These are phyloP conservation scores for Podaxis mareebaensis DNA, from an alignment of 768 basidiomycete genomes.

Conservation along the genomic window DNA sequence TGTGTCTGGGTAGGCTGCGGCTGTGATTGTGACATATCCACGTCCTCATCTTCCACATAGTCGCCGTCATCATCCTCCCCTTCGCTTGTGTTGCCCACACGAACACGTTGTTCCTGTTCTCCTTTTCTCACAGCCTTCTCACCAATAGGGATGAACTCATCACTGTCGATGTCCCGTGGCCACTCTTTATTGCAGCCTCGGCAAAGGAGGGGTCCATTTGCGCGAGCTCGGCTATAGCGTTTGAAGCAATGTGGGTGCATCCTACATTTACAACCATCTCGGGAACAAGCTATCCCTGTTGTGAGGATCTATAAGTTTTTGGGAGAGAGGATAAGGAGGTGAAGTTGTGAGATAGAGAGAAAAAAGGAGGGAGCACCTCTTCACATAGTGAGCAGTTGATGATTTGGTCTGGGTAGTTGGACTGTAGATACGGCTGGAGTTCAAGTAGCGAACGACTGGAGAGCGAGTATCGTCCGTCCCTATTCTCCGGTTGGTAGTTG, in stretches of 20 bases:
- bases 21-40: conserved; percentile 32
- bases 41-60: conserved; percentile 41
- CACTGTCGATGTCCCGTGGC: conserved; percentile 50
- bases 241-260: conserved; percentile 70
- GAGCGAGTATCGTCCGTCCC: conserved; percentile 73
- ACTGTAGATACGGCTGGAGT: conserved; percentile 70
- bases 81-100: conserved; percentile 34
- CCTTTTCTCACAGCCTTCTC: conserved; percentile 68
- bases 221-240: conserved; percentile 36
- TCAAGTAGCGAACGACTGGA: conserved; percentile 76
- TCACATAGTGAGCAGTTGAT: conserved; percentile 74
- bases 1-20: conserved; percentile 9
- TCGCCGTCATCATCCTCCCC: conserved; percentile 43
- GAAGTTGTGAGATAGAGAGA: not conserved
- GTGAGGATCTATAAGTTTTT: conserved; percentile 57
- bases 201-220: conserved; percentile 41
- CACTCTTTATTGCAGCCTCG: conserved; percentile 61
- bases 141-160: conserved; percentile 57
- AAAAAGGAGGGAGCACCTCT: conserved; percentile 45
- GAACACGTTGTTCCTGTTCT: conserved; percentile 46
- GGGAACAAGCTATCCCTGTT: conserved; percentile 63
- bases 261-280: conserved; percentile 58
- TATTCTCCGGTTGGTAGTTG: conserved; percentile 19
- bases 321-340: not conserved
- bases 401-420: conserved; percentile 69